These are phyloP conservation scores for Limnomonas spitsbergensis DNA, from an alignment of 139 green algal genomes.

Conservation along the genomic window DNA sequence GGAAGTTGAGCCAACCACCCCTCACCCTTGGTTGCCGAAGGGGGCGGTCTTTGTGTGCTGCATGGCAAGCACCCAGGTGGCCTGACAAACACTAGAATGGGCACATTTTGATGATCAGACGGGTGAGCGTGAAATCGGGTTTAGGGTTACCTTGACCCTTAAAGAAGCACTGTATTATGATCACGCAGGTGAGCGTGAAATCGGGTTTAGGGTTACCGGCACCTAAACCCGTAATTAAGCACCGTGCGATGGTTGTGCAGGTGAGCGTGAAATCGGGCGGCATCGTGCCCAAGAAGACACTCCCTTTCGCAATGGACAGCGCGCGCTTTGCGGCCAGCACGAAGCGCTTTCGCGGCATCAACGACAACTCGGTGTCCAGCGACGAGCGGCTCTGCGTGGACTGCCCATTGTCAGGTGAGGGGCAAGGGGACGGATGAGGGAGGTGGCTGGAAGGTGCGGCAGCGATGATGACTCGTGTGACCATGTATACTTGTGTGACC, in stretches of 20 bases:
- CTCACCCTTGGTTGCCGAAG: no score
- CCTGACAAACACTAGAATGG: no score
- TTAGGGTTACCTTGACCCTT: background rate
- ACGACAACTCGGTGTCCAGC: constrained; percentile 23
- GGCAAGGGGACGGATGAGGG: no score
- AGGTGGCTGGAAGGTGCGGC: background rate
- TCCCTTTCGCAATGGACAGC: constrained; percentile 34
- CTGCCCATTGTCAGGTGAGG: constrained; percentile 44
- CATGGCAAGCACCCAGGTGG: no score
- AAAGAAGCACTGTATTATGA: background rate
- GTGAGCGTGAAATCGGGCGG: constrained; percentile 36
- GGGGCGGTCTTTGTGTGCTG: no score
- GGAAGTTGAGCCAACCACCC: no score
- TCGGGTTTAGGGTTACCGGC: background rate
- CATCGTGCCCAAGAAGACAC: constrained; percentile 38
- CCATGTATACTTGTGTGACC: no score
- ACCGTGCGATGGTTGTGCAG: constrained; percentile 7
- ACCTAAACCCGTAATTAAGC: background rate
- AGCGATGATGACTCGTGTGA: no score
- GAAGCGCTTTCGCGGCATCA: constrained; percentile 3
- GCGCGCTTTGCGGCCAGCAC: constrained; percentile 22
- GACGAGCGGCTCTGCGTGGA: constrained; percentile 48
- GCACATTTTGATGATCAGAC: no score
- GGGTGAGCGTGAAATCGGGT: background rate
- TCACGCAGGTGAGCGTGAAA: background rate